Evolutionary conservation across 805 yeast genomes (phyloP).

Genomic region (Starmerella sp.): DNA sequence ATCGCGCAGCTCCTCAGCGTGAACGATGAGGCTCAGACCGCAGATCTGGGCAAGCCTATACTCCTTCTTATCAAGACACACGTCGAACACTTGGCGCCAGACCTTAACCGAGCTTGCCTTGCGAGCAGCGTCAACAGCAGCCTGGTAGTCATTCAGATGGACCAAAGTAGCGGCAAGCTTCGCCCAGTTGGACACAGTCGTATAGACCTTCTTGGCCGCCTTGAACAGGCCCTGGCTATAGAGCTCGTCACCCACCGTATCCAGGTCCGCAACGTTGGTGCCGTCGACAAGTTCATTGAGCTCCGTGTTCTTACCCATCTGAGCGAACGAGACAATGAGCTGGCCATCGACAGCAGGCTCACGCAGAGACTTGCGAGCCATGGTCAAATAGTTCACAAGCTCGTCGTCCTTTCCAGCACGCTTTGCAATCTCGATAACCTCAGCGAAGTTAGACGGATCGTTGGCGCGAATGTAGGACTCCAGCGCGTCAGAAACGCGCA

Average conservation of each 20-base stretch:
- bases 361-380: constrained; percentile 86
- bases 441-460: constrained; percentile 80
- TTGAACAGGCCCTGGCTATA: constrained; percentile 71
- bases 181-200: constrained; percentile 84
- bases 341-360: constrained; percentile 93
- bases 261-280: constrained; percentile 87
- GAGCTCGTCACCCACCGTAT: constrained; percentile 82
- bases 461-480: constrained; percentile 83
- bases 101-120: constrained; percentile 88
- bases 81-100: constrained; percentile 96
- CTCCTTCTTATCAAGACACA: constrained; percentile 89
- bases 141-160: constrained; percentile 80
- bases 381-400: constrained; percentile 67
- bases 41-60: constrained; percentile 96
- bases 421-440: constrained; percentile 88
- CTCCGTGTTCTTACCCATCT: constrained; percentile 60
- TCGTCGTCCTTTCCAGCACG: constrained; percentile 96
- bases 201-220: constrained; percentile 82
- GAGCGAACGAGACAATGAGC: constrained; percentile 75
- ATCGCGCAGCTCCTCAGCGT: constrained; percentile 92
- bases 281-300: constrained; percentile 75
- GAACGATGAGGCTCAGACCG: constrained; percentile 92
- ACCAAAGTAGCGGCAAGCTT: constrained; percentile 95
- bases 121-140: constrained; percentile 97
- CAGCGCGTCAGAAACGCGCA: constrained; percentile 83